phyloP scores from a whole-genome alignment of 2,329 filamentous ascomycete species.

The Hypoxylon sp. region DNA sequence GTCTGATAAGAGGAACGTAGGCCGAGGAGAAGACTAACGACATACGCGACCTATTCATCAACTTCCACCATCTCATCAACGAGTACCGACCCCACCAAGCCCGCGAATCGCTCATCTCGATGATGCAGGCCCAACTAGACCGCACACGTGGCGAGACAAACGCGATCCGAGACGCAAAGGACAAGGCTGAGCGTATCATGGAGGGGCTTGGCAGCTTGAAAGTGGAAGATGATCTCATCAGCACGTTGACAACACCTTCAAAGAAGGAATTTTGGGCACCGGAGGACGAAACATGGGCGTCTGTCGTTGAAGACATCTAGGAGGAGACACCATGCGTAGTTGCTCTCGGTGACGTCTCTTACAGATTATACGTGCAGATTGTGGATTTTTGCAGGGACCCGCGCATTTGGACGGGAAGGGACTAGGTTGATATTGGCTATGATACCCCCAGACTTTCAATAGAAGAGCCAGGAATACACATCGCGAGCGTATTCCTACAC shows the following conservation, averaged over 20 bases:
- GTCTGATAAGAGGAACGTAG: conserved; percentile 52
- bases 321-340: not conserved
- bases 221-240: conserved; percentile 46
- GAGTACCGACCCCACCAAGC: conserved; percentile 80
- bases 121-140: conserved; percentile 73
- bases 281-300: conserved; percentile 45
- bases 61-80: conserved; percentile 93
- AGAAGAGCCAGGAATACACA: not conserved
- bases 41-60: conserved; percentile 85
- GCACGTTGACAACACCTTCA: conserved; percentile 13
- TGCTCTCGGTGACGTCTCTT: not conserved
- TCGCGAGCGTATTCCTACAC: not conserved
- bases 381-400: conserved; percentile 1
- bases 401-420: conserved; percentile 7
- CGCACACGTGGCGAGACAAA: conserved; percentile 76
- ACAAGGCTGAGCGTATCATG: conserved; percentile 80
- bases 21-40: conserved; percentile 81
- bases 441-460: conserved; percentile 43
- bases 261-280: conserved; percentile 28
- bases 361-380: not conserved
- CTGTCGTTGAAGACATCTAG: conserved; percentile 40
- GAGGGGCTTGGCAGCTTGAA: conserved; percentile 73
- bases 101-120: conserved; percentile 78
- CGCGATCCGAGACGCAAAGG: conserved; percentile 79
- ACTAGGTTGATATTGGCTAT: conserved; percentile 25